Conservation (phyloP, 495 filamentous ascomycete genomes). For the Penicillium maclennaniae region DNA sequence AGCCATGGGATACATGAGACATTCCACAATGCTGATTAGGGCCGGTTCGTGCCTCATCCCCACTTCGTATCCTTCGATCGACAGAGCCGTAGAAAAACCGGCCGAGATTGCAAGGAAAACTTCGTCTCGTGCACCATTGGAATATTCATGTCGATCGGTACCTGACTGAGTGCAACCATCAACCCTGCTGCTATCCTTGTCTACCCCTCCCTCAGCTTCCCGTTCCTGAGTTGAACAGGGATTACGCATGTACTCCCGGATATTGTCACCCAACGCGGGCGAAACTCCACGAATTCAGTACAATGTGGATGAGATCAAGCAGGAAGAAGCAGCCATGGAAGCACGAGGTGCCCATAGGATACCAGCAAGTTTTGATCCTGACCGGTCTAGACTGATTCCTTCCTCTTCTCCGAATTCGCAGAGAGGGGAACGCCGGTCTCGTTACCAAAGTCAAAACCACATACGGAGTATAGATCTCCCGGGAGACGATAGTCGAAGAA, state of each 20-base stretch:
- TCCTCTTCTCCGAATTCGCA: constrained; percentile 18
- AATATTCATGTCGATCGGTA: constrained; percentile 17
- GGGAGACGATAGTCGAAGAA: neutral
- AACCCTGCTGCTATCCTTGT: constrained; percentile 7
- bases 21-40: constrained; percentile 10
- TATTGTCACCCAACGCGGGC: neutral
- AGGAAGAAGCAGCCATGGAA: constrained; percentile 2
- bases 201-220: constrained; percentile 4
- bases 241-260: neutral
- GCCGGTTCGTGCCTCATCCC: constrained; percentile 9
- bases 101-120: constrained; percentile 4
- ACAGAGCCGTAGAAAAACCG: neutral
- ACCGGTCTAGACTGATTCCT: constrained; percentile 28
- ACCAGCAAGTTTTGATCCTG: constrained; percentile 19
- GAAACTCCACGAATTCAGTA: neutral
- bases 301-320: neutral
- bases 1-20: constrained; percentile 3
- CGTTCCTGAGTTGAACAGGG: constrained; percentile 15
- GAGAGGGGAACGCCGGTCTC: neutral
- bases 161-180: constrained; percentile 21
- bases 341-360: constrained; percentile 6
- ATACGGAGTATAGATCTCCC: neutral
- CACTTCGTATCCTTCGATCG: neutral
- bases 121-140: constrained; percentile 2
- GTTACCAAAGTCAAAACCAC: constrained; percentile 1